Evolutionary conservation across 768 basidiomycete species (phyloP), one percentile per base, ranked within the genome.

Genomic region (Auriscalpium orientale): DNA sequence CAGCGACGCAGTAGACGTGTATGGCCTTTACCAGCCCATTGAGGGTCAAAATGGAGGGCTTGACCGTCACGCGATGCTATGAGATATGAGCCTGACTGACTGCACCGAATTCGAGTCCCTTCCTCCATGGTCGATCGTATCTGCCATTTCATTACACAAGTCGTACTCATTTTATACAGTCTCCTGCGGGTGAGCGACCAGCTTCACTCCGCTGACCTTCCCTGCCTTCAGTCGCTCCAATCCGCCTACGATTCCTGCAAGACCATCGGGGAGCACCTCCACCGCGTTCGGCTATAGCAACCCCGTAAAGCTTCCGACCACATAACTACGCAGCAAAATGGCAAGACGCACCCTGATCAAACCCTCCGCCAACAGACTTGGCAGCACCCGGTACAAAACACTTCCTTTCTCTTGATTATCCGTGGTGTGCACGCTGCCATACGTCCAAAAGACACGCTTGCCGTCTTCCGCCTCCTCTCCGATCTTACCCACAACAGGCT

Each of bases 141-240:
- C 22, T 28, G 5, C 22, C 5, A 28, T 28, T 28, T n/a, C n/a
- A n/a, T n/a, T 28, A 28, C 22, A 28, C 3, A 28, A 2, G 22
- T 28, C 22, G 22, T 28, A 2, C 2, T 5, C 5, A 2, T 2
- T 28, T 43, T 43, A 43, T 18, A 3, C 40, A 43, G 33, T 51
- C 20, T 51, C 54, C 46, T 22, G 12, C 52, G 35, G 48, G 18
- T 11, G 58, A 18, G 57, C 62, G 11, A 68, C 54, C 10, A 68
- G 47, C 53, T 68, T 68, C 13, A 64, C 51, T 3, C 67, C 67
- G 43, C 66, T 67, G 47, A 66, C 64, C 49, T 60, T 53, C 4
- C 35, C 33, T 16, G 8, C 53, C 20, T 38, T 10, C 20, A 64
- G 13, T 45, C 54, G 56, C 40, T 64, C 38, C 13, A 68, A 37